Evolutionary conservation across 1,284 basidiomycete genomes (phyloP).

Genomic region (Apiotrichum gracile): DNA sequence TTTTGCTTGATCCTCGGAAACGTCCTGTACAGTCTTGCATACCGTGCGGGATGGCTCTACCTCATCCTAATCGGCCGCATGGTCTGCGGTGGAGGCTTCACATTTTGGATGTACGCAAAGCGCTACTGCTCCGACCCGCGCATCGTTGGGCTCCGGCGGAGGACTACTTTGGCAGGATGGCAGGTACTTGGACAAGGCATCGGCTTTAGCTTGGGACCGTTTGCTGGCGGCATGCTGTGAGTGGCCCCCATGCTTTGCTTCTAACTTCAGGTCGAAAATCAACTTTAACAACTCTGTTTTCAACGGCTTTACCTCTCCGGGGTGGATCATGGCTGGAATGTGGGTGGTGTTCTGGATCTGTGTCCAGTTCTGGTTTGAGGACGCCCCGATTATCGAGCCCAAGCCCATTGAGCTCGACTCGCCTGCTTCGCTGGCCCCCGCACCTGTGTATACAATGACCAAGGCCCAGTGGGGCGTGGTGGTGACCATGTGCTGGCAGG

Average conservation of each 20-base stretch:
- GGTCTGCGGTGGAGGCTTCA: conserved; percentile 6
- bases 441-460: not conserved
- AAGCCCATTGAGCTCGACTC: not conserved
- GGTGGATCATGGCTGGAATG: conserved; percentile 6
- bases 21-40: conserved; percentile 4
- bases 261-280: conserved; percentile 6
- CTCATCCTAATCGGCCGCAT: conserved; percentile 10
- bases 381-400: not conserved
- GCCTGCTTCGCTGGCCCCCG: not conserved
- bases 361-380: not conserved
- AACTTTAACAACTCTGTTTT: not conserved
- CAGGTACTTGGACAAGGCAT: conserved; percentile 10
- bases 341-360: conserved; percentile 8
- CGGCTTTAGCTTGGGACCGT: conserved; percentile 6
- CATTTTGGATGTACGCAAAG: conserved; percentile 12
- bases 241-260: not conserved
- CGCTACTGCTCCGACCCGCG: conserved; percentile 10
- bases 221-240: conserved; percentile 6
- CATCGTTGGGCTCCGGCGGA: conserved; percentile 4
- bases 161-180: conserved; percentile 9
- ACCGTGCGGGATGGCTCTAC: conserved; percentile 7
- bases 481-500: conserved; percentile 6
- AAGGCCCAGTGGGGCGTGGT: not conserved
- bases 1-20: conserved; percentile 2
- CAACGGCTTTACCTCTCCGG: conserved; percentile 8